These are phyloP conservation scores for Kodamaea sagamina DNA, from an alignment of 805 yeast genomes.

Conservation along the genomic window DNA sequence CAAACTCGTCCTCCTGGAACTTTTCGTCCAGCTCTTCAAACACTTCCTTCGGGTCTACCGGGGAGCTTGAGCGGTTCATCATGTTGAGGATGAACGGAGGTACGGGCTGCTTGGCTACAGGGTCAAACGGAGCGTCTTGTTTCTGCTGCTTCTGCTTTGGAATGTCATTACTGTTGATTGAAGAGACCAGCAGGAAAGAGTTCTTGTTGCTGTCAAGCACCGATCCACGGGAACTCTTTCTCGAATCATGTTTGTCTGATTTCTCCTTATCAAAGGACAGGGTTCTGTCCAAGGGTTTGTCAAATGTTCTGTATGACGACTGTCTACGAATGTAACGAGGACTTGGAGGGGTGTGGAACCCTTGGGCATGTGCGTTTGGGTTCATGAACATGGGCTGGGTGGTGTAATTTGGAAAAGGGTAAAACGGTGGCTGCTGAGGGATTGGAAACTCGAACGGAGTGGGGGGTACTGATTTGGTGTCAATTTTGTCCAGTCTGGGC, in stretches of 20 bases:
- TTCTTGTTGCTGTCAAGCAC: constrained; percentile 14
- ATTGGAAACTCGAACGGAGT: neutral
- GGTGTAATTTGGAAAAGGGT: neutral
- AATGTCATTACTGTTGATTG: constrained; percentile 1
- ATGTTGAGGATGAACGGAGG: constrained; percentile 33
- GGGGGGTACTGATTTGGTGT: neutral
- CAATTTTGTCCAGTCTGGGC: no score
- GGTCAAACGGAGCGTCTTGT: neutral
- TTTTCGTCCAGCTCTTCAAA: neutral
- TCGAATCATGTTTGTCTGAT: constrained; percentile 14
- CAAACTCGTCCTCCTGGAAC: constrained; percentile 2
- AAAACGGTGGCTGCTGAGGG: neutral
- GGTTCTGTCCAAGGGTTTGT: neutral
- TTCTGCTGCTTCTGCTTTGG: neutral
- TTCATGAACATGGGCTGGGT: constrained; percentile 2
- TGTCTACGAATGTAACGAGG: constrained; percentile 3
- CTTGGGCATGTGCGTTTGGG: neutral
- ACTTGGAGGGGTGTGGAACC: constrained; percentile 1
- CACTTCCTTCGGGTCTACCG: neutral
- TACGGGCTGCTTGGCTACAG: constrained; percentile 16
- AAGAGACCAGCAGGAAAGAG: constrained; percentile 15
- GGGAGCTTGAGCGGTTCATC: constrained; percentile 5
- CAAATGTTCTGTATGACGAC: constrained; percentile 16
- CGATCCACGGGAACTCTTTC: constrained; percentile 15
- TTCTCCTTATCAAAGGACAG: neutral